A percentile compares a stretch with the other conserved stretches of the same genome.
phyloP scores from a whole-genome alignment of 176 grass and related monocot species.

The Elaeis guineensis region DNA sequence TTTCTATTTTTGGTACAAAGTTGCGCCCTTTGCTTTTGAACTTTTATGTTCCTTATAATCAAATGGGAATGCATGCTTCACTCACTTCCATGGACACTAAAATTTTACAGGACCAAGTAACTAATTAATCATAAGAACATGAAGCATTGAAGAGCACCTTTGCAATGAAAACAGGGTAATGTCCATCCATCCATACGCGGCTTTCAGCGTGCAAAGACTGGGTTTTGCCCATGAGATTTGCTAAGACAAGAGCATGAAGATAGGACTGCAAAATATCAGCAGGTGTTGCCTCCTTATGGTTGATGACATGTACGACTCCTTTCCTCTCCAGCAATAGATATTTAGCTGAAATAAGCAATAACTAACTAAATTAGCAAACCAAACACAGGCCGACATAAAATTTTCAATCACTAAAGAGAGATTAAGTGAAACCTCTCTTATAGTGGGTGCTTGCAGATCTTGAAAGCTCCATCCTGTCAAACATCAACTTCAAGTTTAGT shows the following conservation, averaged over 20 bases:
- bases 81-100: no score
- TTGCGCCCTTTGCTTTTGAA: no score
- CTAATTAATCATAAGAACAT: no score
- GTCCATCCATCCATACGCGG: constrained; percentile 60
- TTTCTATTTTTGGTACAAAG: no score
- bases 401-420: not conserved
- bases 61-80: no score
- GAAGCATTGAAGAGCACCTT: constrained; percentile 36
- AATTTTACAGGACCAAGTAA: no score
- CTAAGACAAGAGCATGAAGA: constrained; percentile 55
- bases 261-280: constrained; percentile 73
- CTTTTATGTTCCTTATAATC: no score
- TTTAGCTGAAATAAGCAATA: constrained; percentile 28
- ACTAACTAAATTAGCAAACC: constrained; percentile 12
- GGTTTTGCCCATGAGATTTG: constrained; percentile 10
- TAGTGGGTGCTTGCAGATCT: constrained; percentile 42
- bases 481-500: not conserved
- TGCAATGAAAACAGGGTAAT: constrained; percentile 54
- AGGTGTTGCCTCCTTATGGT: constrained; percentile 73
- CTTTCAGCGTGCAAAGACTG: constrained; percentile 43
- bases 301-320: constrained; percentile 43
- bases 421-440: constrained; percentile 32
- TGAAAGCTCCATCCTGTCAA: constrained; percentile 61
- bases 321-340: constrained; percentile 74
- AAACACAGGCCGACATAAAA: not conserved